Evolutionary conservation across 371 early-diverging fungal genomes (phyloP).

Genomic region (Zychaea mexicana): DNA sequence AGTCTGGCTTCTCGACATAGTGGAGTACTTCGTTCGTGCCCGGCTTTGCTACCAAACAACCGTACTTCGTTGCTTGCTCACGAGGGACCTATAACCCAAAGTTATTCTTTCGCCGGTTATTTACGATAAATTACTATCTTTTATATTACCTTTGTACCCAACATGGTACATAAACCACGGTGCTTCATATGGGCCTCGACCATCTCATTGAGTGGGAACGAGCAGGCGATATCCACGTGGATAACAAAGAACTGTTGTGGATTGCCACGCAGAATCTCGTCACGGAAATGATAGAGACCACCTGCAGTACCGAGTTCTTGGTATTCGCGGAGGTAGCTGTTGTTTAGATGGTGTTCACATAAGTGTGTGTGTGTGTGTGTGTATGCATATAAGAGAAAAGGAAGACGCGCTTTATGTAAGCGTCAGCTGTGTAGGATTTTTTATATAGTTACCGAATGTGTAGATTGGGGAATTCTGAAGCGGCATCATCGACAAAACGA

Average conservation of each 20-base stretch:
- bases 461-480: constrained; percentile 82
- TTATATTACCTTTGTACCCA: constrained; percentile 73
- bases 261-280: constrained; percentile 89
- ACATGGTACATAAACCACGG: constrained; percentile 82
- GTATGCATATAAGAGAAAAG: neutral
- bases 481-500: constrained; percentile 81
- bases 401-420: neutral
- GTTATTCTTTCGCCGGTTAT: neutral
- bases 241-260: constrained; percentile 93
- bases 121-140: neutral
- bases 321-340: constrained; percentile 95
- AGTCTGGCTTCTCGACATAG: constrained; percentile 97
- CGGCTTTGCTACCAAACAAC: constrained; percentile 88
- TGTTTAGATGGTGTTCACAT: neutral
- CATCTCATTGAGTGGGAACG: constrained; percentile 91
- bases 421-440: neutral
- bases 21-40: constrained; percentile 88
- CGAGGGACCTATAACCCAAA: constrained; percentile 57
- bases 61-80: constrained; percentile 82
- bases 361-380: too few species aligned
- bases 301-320: constrained; percentile 96
- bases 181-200: constrained; percentile 78
- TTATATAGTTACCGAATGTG: constrained; percentile 70
- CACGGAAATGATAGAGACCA: constrained; percentile 97
- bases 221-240: constrained; percentile 94